These are phyloP conservation scores for Paracoccidioides brasiliensis DNA, from an alignment of 2,329 filamentous ascomycete genomes.

Conservation along the genomic window DNA sequence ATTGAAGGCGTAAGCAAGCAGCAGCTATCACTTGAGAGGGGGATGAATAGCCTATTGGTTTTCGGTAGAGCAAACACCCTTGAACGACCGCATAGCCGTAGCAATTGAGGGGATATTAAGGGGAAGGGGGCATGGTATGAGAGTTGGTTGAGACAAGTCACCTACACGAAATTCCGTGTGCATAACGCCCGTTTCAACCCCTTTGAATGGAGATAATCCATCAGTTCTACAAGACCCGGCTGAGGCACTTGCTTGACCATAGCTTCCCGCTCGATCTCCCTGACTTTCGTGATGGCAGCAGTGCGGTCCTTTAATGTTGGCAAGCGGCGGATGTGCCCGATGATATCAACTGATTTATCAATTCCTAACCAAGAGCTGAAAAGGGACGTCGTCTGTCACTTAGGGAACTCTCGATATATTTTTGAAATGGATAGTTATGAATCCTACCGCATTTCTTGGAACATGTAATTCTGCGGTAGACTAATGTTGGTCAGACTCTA, in stretches of 20 bases:
- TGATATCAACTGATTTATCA: conserved; percentile 61
- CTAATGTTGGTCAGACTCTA: conserved; percentile 32
- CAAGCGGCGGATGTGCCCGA: conserved; percentile 71
- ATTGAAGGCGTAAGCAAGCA: neutral
- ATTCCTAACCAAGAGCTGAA: conserved; percentile 52
- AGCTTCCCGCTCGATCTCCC: conserved; percentile 63
- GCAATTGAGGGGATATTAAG: neutral
- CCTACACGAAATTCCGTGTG: conserved; percentile 78
- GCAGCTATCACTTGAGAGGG: neutral
- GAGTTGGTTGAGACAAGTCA: neutral
- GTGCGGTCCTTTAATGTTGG: conserved; percentile 46
- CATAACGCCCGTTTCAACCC: conserved; percentile 69
- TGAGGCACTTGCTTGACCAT: conserved; percentile 74
- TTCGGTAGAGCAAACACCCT: neutral
- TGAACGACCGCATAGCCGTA: neutral
- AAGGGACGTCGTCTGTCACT: neutral
- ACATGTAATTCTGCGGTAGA: conserved; percentile 92
- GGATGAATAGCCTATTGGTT: too few species aligned
- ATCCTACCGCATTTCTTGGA: conserved; percentile 61
- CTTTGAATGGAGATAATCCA: conserved; percentile 63
- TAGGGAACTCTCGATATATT: conserved; percentile 19
- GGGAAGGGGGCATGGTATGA: neutral
- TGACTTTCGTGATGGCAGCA: conserved; percentile 58
- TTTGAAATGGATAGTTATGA: neutral
- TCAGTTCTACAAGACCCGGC: conserved; percentile 62